Evolutionary conservation across 1,284 basidiomycete species (phyloP), one percentile per base, ranked within the genome.

Genomic region (Porogramme epimiltina): DNA sequence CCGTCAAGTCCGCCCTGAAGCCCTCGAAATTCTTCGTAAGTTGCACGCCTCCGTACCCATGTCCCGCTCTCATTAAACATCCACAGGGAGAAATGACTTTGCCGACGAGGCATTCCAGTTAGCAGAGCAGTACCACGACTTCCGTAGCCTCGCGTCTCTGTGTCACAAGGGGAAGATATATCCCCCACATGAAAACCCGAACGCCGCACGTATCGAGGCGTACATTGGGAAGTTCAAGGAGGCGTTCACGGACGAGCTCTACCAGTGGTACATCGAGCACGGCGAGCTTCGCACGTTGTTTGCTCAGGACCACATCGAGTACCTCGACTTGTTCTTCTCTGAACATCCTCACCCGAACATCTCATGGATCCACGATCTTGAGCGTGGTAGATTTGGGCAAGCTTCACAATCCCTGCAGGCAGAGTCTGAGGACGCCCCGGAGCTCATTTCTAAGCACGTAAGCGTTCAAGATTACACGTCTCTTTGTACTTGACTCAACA

Each of bases 331-430:
- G 34, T 95, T 91, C 71, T 91, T 98, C 64, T 71, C 74, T 3
- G 72, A 81, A 43, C 74, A 83, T 49, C 79, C 80, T 0, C 79
- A 88, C 62, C 77, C 84, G 13, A 72, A 82, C 16, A 80, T 95
- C 42, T 89, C 91, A 0, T 99, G 96, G 97, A 77, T 98, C 39
- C 91, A 98, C 67, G 87, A 97, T 68, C 72, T 98, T 39, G 85
- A 84, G 0, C 85, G 88, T 54, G 76, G 76, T 19, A 77, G 84
- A 34, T 92, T 85, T 66, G 81, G 77, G 8, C 70, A 74, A 3
- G 93, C 93, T 2, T 85, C 88, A 1, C 63, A 70, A 16, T 80
- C 86, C 11, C 74, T 98, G 34, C 71, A 88, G 23, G 62, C 65
- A 16, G 91, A 89, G 55, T 80, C 90, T 4, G 70, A 74, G 15